Evolutionary conservation across 257 asterid genomes (phyloP).

Genomic region (Handroanthus guayacan): DNA sequence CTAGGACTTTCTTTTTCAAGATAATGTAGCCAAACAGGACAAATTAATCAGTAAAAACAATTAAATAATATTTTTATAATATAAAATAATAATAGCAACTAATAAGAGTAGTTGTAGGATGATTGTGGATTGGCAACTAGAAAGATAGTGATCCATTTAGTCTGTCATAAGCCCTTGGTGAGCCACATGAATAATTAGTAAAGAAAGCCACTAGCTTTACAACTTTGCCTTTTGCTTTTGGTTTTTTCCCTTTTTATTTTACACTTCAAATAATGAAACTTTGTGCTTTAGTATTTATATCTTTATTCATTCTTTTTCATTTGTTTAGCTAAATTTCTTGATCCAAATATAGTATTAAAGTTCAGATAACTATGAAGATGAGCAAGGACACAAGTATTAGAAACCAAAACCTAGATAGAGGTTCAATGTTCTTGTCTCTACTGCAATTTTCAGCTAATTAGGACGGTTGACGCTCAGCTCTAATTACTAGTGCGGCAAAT

Average conservation of each 20-base stretch:
- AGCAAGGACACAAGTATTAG: not conserved
- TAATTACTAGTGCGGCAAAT: too few relatives aligned
- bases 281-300: not conserved
- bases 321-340: too few relatives aligned
- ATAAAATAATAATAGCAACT: not conserved
- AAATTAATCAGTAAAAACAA: not conserved
- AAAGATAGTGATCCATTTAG: constrained; percentile 33
- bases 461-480: too few relatives aligned
- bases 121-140: constrained; percentile 33
- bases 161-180: constrained; percentile 12
- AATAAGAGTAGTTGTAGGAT: not conserved
- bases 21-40: constrained; percentile 25
- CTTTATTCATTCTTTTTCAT: too few relatives aligned
- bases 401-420: too few relatives aligned
- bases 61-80: not conserved
- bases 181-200: constrained; percentile 30
- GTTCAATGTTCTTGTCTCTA: too few relatives aligned
- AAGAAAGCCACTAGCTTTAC: constrained; percentile 17
- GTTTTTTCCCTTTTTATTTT: not conserved
- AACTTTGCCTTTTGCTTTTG: constrained; percentile 19
- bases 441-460: too few relatives aligned
- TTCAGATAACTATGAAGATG: not conserved
- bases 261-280: not conserved
- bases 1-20: not conserved
- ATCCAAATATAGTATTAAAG: not conserved